These are phyloP conservation scores for Lentinula edodes DNA, from an alignment of 768 basidiomycete genomes.

Conservation along the genomic window DNA sequence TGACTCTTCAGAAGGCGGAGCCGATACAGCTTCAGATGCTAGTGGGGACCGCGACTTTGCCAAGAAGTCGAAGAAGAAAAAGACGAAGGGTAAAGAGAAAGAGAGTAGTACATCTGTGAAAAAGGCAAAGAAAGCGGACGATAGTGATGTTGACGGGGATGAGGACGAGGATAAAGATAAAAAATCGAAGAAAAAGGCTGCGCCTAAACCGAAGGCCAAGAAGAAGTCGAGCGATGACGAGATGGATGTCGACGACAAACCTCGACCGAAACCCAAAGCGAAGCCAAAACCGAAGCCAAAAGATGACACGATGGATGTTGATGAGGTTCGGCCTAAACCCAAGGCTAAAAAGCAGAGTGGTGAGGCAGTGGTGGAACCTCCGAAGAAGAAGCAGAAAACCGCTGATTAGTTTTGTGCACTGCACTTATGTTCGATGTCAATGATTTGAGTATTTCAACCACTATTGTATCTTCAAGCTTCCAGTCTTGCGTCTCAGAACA, in stretches of 20 bases:
- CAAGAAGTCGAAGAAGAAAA: slow-evolving; percentile 34
- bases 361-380: slow-evolving; percentile 45
- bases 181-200: slow-evolving; percentile 32
- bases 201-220: slow-evolving; percentile 46
- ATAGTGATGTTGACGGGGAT: slow-evolving; percentile 34
- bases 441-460: not conserved
- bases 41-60: slow-evolving; percentile 70
- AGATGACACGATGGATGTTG: slow-evolving; percentile 46
- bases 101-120: slow-evolving; percentile 27
- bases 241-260: slow-evolving; percentile 31
- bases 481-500: not conserved
- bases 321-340: slow-evolving; percentile 30
- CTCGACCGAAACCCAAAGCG: slow-evolving; percentile 36
- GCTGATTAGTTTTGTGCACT: slow-evolving; percentile 22
- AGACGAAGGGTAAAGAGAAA: slow-evolving; percentile 39
- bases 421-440: not conserved
- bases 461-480: no score
- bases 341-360: slow-evolving; percentile 42
- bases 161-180: slow-evolving; percentile 32
- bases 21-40: slow-evolving; percentile 78
- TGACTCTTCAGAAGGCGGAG: slow-evolving; percentile 62
- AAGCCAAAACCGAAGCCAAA: slow-evolving; percentile 29
- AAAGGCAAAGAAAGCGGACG: slow-evolving; percentile 26
- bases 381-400: slow-evolving; percentile 74
- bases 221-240: slow-evolving; percentile 29